Evolutionary conservation across 805 yeast species (phyloP).

Genomic region (fission yeast (Schizosaccharomyces pombe)): DNA sequence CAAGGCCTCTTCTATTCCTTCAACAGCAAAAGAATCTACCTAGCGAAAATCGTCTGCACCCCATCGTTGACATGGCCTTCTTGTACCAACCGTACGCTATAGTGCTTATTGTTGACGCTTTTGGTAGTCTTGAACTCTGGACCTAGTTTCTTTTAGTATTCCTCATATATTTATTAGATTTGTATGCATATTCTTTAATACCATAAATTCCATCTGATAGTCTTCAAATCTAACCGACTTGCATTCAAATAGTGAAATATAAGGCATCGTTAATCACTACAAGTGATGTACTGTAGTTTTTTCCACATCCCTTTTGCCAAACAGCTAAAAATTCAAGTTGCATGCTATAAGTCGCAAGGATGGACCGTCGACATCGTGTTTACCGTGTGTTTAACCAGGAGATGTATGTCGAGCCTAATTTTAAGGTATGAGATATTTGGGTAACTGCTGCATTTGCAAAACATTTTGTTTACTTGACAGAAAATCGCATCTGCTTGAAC

Average conservation of each 20-base stretch:
- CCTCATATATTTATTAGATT: too few species aligned
- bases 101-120: background rate
- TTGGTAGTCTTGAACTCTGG: background rate
- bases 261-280: too few species aligned
- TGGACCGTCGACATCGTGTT: background rate
- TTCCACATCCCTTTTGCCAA: too few species aligned
- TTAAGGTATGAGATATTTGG: background rate
- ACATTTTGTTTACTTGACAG: too few species aligned
- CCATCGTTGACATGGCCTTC: background rate
- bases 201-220: too few species aligned
- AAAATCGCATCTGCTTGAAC: too few species aligned
- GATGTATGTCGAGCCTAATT: background rate
- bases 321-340: too few species aligned
- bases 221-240: too few species aligned
- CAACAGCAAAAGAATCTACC: slow-evolving; percentile 9
- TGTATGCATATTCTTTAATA: too few species aligned
- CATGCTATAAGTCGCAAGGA: too few species aligned
- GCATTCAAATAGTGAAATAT: too few species aligned
- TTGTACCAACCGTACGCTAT: background rate
- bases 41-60: slow-evolving; percentile 17
- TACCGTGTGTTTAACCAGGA: slow-evolving; percentile 1
- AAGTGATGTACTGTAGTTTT: too few species aligned
- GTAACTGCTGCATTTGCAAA: background rate
- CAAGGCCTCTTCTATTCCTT: slow-evolving; percentile 3
- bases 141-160: background rate